Percentiles rank a stretch among this genome's conserved stretches.
Evolutionary conservation across 192 early-diverging fungal species (phyloP).

Genomic region (Pilaira anomala): DNA sequence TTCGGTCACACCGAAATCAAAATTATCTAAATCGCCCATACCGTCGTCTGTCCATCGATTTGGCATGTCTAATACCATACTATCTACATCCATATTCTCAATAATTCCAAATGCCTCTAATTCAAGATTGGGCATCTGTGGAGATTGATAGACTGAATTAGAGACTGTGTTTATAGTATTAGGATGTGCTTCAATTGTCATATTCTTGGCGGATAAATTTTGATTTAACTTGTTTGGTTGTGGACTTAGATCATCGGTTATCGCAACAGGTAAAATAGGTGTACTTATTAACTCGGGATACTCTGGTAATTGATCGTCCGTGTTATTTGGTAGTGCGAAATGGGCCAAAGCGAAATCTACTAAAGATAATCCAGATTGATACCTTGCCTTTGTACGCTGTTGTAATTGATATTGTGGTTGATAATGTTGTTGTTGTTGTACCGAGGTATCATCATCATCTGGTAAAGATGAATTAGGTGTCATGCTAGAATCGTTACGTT

Average conservation of each 20-base stretch:
- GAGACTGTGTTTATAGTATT: background rate
- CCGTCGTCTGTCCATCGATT: conserved; percentile 29
- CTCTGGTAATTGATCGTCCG: background rate
- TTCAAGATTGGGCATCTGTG: background rate
- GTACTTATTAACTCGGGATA: background rate
- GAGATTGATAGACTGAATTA: conserved; percentile 4
- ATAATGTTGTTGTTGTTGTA: no score
- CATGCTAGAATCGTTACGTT: background rate
- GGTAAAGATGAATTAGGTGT: background rate
- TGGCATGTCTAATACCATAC: conserved; percentile 21
- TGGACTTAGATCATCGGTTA: background rate
- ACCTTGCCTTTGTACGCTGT: background rate
- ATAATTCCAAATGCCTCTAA: background rate
- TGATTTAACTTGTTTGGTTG: background rate
- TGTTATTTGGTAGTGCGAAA: background rate
- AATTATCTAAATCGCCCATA: conserved; percentile 32
- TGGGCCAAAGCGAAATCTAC: background rate
- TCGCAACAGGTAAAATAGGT: no score
- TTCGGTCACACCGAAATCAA: conserved; percentile 40
- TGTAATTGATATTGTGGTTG: no score
- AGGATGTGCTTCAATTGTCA: background rate
- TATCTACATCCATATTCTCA: conserved; percentile 24
- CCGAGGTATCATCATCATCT: background rate
- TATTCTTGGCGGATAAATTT: background rate
- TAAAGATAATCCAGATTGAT: background rate